Conservation (phyloP, 306 rosid genomes). For the Sicyos edulis region DNA sequence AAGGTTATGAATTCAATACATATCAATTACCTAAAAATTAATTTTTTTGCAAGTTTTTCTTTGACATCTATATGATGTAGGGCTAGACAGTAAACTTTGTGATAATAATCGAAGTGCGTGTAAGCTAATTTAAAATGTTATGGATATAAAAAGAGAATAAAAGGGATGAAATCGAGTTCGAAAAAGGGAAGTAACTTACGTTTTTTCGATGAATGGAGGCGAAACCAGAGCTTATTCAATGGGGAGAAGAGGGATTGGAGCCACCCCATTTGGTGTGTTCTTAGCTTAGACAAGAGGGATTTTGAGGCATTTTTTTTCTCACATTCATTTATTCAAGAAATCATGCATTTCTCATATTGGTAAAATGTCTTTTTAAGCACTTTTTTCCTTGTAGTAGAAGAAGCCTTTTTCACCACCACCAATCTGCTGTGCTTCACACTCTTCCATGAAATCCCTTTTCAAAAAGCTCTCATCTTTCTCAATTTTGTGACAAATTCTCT, state of each 20-base stretch:
- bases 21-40: too few species aligned
- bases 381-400: conserved; percentile 51
- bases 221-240: conserved; percentile 74
- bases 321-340: conserved; percentile 32
- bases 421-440: conserved; percentile 52
- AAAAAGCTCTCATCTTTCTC: conserved; percentile 7
- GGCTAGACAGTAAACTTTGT: too few species aligned
- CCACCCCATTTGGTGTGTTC: conserved; percentile 63
- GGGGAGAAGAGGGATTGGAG: conserved; percentile 84
- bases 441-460: conserved; percentile 28
- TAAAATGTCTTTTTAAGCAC: conserved; percentile 54
- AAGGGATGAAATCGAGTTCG: background rate
- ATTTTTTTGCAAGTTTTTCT: too few species aligned
- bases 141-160: background rate
- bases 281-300: conserved; percentile 67
- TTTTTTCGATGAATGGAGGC: conserved; percentile 64
- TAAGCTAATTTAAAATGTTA: too few species aligned
- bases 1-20: too few species aligned
- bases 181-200: conserved; percentile 34
- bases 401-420: conserved; percentile 42
- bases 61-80: too few species aligned
- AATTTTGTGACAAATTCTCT: conserved; percentile 19
- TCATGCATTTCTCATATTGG: conserved; percentile 42
- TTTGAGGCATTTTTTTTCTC: conserved; percentile 25
- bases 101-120: too few species aligned